Conservation (phyloP, 345 rosid genomes). For the Bruguiera gymnorhiza region DNA sequence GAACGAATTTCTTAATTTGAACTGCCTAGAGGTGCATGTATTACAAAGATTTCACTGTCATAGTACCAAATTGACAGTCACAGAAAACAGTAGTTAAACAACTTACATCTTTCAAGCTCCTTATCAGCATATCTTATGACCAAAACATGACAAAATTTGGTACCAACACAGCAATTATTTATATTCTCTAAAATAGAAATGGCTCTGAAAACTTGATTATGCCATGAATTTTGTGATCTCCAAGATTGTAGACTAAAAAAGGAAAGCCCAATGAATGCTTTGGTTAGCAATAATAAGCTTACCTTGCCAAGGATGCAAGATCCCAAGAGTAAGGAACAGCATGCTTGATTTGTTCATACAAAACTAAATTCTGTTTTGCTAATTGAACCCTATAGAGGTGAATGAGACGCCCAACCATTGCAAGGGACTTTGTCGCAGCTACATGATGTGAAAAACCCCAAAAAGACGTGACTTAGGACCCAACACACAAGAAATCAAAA, state of each 20-base stretch:
- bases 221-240: background rate
- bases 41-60: too few species aligned
- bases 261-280: background rate
- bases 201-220: conserved; percentile 47
- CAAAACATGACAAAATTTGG: conserved; percentile 55
- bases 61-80: too few species aligned
- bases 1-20: background rate
- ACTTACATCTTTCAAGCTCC: too few species aligned
- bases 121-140: too few species aligned
- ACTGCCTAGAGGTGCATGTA: too few species aligned
- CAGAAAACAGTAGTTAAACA: too few species aligned
- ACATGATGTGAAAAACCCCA: too few species aligned
- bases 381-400: conserved; percentile 63
- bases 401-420: conserved; percentile 76
- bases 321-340: conserved; percentile 97
- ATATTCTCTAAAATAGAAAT: conserved; percentile 18
- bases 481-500: too few species aligned
- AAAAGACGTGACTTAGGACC: too few species aligned
- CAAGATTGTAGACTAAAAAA: background rate
- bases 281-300: conserved; percentile 9
- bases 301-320: conserved; percentile 95
- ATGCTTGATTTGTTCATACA: conserved; percentile 60
- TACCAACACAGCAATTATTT: conserved; percentile 49
- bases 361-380: conserved; percentile 48
- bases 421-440: conserved; percentile 89